Evolutionary conservation across 352 stramenopile genomes (phyloP).

Genomic region (Thraustotheca clavata): DNA sequence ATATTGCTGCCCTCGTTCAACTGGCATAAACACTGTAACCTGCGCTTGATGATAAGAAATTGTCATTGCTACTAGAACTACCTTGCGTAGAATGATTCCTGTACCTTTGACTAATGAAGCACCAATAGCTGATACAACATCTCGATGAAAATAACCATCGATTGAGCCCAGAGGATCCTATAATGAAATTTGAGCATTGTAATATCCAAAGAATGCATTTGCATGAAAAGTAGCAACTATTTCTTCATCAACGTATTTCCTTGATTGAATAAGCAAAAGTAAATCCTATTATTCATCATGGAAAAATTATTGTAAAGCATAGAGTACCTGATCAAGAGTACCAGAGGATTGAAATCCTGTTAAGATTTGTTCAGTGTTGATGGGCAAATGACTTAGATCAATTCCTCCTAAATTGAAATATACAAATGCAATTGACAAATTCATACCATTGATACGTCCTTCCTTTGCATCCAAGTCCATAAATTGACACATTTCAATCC

Average conservation of each 20-base stretch:
- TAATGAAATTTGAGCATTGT: background rate
- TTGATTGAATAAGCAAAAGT: slow-evolving; percentile 67
- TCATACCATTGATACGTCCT: slow-evolving; percentile 60
- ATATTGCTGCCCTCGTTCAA: slow-evolving; percentile 28
- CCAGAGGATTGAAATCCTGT: slow-evolving; percentile 50
- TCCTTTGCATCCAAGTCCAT: slow-evolving; percentile 35
- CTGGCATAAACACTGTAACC: slow-evolving; percentile 20
- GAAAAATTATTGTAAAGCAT: background rate
- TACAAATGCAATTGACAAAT: background rate
- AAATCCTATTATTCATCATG: slow-evolving; percentile 24
- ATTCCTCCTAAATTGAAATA: slow-evolving; percentile 38
- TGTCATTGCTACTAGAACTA: slow-evolving; percentile 43
- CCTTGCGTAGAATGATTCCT: slow-evolving; percentile 52
- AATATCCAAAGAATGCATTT: slow-evolving; percentile 7
- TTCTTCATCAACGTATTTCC: slow-evolving; percentile 75
- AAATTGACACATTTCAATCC: slow-evolving; percentile 72
- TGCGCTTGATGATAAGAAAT: background rate
- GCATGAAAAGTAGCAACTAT: slow-evolving; percentile 71
- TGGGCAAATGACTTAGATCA: slow-evolving; percentile 51
- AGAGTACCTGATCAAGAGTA: slow-evolving; percentile 45
- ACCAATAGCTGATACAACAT: slow-evolving; percentile 63
- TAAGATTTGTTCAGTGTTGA: slow-evolving; percentile 46
- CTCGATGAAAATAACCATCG: slow-evolving; percentile 72
- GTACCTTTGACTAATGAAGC: slow-evolving; percentile 40
- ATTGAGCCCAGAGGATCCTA: slow-evolving; percentile 71